A percentile compares a stretch with the other conserved stretches of the same genome.
These are phyloP conservation scores for Sambucus nigra DNA, from an alignment of 129 eudicot species.

Conservation along the genomic window DNA sequence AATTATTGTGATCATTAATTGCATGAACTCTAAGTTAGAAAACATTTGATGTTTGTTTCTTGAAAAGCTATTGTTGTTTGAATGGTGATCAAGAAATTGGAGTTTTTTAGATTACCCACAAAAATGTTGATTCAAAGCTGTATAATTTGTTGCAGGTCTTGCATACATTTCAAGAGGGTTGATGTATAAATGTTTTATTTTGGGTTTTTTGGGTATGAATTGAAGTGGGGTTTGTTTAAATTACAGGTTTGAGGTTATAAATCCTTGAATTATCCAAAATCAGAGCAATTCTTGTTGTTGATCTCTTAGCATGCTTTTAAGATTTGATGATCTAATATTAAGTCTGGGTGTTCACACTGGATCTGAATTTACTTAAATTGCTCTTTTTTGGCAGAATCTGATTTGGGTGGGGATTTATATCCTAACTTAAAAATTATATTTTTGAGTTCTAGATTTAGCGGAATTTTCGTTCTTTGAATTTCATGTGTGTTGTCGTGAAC, in stretches of 20 bases:
- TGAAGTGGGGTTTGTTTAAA: conserved; percentile 2
- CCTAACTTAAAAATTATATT: no score
- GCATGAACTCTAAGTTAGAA: neutral
- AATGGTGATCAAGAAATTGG: no score
- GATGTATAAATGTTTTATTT: neutral
- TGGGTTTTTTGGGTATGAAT: neutral
- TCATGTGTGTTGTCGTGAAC: no score
- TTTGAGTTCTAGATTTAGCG: no score
- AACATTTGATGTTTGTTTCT: neutral
- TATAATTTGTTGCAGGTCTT: neutral
- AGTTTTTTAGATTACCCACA: neutral
- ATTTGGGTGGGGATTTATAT: no score
- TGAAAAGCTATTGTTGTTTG: neutral
- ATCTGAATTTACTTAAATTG: conserved; percentile 5
- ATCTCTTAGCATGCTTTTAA: neutral
- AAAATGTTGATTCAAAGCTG: no score
- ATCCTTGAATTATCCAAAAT: neutral
- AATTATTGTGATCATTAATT: neutral
- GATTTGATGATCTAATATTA: neutral
- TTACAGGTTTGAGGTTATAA: neutral
- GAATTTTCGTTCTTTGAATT: no score
- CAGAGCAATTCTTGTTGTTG: neutral
- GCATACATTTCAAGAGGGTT: neutral
- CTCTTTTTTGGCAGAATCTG: no score
- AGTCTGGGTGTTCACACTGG: neutral